phyloP scores from a whole-genome alignment of 192 early-diverging fungal genomes.

The Chytriomyces sp. region DNA sequence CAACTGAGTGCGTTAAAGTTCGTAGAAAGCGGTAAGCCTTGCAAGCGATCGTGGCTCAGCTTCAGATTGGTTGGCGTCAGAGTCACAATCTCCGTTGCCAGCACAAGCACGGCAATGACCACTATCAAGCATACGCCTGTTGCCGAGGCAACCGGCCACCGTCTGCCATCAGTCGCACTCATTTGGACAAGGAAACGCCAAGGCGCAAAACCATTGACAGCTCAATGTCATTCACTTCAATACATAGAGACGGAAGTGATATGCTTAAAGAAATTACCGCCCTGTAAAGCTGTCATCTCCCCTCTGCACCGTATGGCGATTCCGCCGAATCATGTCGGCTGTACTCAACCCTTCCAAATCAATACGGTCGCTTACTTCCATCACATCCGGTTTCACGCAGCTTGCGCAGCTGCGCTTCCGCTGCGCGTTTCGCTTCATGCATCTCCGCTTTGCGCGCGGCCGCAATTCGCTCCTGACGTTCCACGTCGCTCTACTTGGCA shows the following conservation, averaged over 20 bases:
- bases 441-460: slow-evolving; percentile 26
- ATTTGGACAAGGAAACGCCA: too few species aligned
- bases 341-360: slow-evolving; percentile 28
- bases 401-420: slow-evolving; percentile 24
- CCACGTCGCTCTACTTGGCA: slow-evolving; percentile 40
- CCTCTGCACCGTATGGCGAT: slow-evolving; percentile 41
- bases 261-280: neutral
- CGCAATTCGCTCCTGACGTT: slow-evolving; percentile 28
- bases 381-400: slow-evolving; percentile 21
- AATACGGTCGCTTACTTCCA: slow-evolving; percentile 36
- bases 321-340: slow-evolving; percentile 48
- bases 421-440: slow-evolving; percentile 36
- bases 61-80: neutral
- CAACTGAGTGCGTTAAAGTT: too few species aligned
- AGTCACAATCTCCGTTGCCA: slow-evolving; percentile 32
- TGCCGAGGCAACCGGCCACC: too few species aligned
- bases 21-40: too few species aligned
- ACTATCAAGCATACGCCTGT: too few species aligned
- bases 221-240: too few species aligned
- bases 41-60: too few species aligned
- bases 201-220: too few species aligned
- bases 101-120: too few species aligned
- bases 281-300: slow-evolving; percentile 6
- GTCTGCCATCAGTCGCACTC: too few species aligned
- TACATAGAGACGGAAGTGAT: too few species aligned